A percentile compares a stretch with the other conserved stretches of the same genome.
phyloP scores from a whole-genome alignment of 2,329 filamentous ascomycete genomes.

The Penicillium sp. region DNA sequence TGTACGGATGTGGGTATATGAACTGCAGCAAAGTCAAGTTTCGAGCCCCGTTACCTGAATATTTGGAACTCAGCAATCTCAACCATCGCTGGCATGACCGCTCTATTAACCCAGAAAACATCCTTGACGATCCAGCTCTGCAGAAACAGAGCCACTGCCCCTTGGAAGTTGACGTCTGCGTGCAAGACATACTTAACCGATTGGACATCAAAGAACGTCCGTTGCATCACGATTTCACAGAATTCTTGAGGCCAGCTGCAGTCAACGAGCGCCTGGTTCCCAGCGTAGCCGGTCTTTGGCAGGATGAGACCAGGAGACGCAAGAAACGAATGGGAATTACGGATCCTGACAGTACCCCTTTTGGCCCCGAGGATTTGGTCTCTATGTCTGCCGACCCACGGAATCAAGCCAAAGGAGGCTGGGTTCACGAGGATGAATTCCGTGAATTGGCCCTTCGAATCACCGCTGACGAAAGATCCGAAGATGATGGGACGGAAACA shows the following conservation, averaged over 20 bases:
- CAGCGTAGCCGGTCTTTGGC: constrained; percentile 94
- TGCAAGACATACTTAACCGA: constrained; percentile 86
- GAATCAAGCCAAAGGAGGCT: constrained; percentile 73
- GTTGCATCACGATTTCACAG: constrained; percentile 86
- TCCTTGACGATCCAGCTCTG: constrained; percentile 68
- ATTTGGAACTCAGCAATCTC: constrained; percentile 65
- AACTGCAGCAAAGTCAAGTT: constrained; percentile 74
- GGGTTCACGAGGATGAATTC: constrained; percentile 92
- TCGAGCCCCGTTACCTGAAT: constrained; percentile 74
- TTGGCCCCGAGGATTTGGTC: constrained; percentile 78
- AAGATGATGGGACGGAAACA: constrained; percentile 51
- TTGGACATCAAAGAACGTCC: constrained; percentile 74
- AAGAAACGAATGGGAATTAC: constrained; percentile 72
- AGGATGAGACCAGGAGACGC: constrained; percentile 81
- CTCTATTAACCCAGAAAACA: constrained; percentile 65
- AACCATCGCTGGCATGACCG: constrained; percentile 80
- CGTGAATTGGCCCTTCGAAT: constrained; percentile 68
- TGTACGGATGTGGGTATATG: constrained; percentile 92
- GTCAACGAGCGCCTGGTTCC: constrained; percentile 81
- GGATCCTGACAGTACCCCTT: constrained; percentile 73
- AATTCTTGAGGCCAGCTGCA: constrained; percentile 68
- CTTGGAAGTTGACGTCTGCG: constrained; percentile 86
- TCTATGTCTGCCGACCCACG: constrained; percentile 87
- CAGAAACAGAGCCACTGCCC: constrained; percentile 86
- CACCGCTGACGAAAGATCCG: constrained; percentile 66